These are phyloP conservation scores for Phytopythium aichiense DNA, from an alignment of 352 stramenopile genomes.

Conservation along the genomic window DNA sequence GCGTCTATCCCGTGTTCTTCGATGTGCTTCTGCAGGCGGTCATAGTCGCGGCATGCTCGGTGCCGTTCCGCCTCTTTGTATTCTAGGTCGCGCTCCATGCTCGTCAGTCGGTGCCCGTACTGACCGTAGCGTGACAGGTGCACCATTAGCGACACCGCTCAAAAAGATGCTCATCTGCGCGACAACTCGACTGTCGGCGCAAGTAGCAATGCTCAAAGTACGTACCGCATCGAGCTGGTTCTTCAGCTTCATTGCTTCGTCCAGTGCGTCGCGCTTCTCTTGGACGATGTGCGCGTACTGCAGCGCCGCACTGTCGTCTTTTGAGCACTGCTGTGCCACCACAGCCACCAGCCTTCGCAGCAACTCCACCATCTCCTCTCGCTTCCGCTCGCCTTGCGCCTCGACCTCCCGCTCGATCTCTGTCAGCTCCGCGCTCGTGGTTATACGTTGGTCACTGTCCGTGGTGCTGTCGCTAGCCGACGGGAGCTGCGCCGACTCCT, in stretches of 20 bases:
- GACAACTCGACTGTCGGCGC: not conserved
- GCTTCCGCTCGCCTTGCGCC: constrained; percentile 32
- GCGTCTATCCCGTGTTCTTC: constrained; percentile 28
- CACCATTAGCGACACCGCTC: constrained; percentile 6
- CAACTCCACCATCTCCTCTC: constrained; percentile 24
- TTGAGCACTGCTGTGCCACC: constrained; percentile 13
- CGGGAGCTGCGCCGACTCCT: constrained; percentile 7
- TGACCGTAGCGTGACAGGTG: constrained; percentile 13
- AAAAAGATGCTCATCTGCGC: not conserved
- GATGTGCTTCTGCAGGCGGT: constrained; percentile 60
- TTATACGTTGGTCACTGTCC: constrained; percentile 20
- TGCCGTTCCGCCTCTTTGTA: constrained; percentile 76
- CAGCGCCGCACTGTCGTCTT: constrained; percentile 18
- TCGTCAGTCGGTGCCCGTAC: constrained; percentile 49
- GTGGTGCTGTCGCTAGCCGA: constrained; percentile 12
- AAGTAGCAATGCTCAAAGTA: constrained; percentile 3
- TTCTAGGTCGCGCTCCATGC: constrained; percentile 65
- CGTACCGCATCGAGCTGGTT: constrained; percentile 53
- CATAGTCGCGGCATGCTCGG: constrained; percentile 68
- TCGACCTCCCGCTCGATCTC: constrained; percentile 36
- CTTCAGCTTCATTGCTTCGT: constrained; percentile 39
- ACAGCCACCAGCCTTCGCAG: constrained; percentile 32
- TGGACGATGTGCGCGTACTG: constrained; percentile 58
- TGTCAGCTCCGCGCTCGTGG: constrained; percentile 33
- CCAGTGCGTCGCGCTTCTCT: constrained; percentile 46